A percentile compares a stretch with the other conserved stretches of the same genome.
These are phyloP conservation scores for Tilletiopsis washingtonensis DNA, from an alignment of 1,284 basidiomycete species.

Conservation along the genomic window DNA sequence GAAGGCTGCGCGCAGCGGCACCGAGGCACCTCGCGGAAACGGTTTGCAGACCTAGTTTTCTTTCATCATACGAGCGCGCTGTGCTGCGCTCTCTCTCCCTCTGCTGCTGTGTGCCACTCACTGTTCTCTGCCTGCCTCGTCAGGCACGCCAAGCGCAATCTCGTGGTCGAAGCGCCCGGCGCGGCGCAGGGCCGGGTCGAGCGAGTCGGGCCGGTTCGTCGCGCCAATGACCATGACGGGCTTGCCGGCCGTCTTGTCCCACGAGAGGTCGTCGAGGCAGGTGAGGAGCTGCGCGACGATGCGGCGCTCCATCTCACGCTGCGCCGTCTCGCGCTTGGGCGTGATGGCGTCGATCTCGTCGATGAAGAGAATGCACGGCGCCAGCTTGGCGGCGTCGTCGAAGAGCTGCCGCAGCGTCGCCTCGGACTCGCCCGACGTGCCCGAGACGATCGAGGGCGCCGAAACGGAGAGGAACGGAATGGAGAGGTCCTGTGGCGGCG, in stretches of 20 bases:
- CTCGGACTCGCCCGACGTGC: conserved; percentile 96
- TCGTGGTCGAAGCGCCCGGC: conserved; percentile 96
- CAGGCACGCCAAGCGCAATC: conserved; percentile 93
- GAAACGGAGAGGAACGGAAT: conserved; percentile 89
- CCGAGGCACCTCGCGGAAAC: too few relatives aligned
- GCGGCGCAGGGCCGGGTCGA: conserved; percentile 83
- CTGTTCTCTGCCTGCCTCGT: conserved; percentile 68
- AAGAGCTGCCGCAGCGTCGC: conserved; percentile 92
- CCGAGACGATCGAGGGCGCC: conserved; percentile 87
- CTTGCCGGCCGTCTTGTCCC: conserved; percentile 60
- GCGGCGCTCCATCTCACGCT: conserved; percentile 86
- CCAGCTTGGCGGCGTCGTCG: conserved; percentile 53
- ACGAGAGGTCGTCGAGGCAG: conserved; percentile 87
- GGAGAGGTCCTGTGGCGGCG: conserved; percentile 53
- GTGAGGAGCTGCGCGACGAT: conserved; percentile 96
- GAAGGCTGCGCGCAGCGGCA: too few relatives aligned
- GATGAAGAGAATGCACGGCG: conserved; percentile 45
- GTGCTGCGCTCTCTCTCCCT: neutral
- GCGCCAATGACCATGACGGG: conserved; percentile 92
- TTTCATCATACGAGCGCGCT: neutral
- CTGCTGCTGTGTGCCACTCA: neutral
- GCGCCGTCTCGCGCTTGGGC: conserved; percentile 87
- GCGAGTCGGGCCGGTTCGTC: conserved; percentile 87
- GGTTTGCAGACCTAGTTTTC: too few relatives aligned
- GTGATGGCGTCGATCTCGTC: conserved; percentile 98